These are phyloP conservation scores for Tremella mesenterica DNA, from an alignment of 768 basidiomycete genomes.

Conservation along the genomic window DNA sequence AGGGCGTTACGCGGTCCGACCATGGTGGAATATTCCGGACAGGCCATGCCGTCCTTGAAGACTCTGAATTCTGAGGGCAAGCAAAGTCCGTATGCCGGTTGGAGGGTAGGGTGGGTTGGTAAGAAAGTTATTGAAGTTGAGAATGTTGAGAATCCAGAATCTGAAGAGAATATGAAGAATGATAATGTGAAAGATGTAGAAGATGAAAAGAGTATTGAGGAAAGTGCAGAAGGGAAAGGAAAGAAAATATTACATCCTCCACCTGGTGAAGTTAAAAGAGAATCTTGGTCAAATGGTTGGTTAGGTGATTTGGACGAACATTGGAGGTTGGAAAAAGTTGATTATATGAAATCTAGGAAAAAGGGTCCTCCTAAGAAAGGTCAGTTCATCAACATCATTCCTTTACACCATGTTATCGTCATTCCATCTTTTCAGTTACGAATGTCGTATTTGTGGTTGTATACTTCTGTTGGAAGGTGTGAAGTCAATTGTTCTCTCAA, in stretches of 20 bases:
- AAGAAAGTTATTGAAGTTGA: conserved; percentile 2
- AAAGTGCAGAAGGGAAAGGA: conserved; percentile 8
- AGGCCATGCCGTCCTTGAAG: not conserved
- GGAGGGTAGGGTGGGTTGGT: not conserved
- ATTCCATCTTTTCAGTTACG: not conserved
- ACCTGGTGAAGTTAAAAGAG: conserved; percentile 22
- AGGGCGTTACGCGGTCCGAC: conserved; percentile 72
- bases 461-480: not conserved
- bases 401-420: not conserved
- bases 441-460: not conserved
- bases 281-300: conserved; percentile 33
- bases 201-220: conserved; percentile 5
- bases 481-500: not conserved
- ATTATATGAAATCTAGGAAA: conserved; percentile 20
- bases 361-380: conserved; percentile 44
- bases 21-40: conserved; percentile 64
- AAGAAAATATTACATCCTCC: too few relatives aligned
- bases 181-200: not conserved
- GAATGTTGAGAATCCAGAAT: not conserved
- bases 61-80: conserved; percentile 3
- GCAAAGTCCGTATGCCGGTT: conserved; percentile 2
- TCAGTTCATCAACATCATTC: conserved; percentile 10
- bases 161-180: not conserved
- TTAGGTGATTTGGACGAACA: conserved; percentile 32
- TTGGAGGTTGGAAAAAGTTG: conserved; percentile 25